Base-by-base conservation (phyloP, 306 rosid species). In the Delonix regia region DNA sequence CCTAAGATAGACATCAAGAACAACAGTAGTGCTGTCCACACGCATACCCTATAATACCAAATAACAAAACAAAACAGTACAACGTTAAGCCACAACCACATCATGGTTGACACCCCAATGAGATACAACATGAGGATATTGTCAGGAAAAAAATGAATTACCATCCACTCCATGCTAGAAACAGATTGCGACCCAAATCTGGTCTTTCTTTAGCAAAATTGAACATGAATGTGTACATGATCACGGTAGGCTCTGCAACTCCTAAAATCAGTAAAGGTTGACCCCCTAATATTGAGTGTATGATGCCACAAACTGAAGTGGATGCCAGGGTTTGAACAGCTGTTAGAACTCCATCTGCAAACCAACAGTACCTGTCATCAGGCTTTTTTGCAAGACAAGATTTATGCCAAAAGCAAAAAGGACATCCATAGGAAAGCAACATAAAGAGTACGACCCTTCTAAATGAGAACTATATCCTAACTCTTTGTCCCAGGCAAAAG, bases 11-110 rank as follows among this genome's bases (percentile, higher is more conserved):
- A 91, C 67, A 96, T 51, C 36, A 89, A 76, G 89, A 96, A 87
- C 76, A 96, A 91, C 84, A 96, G 70, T 47, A 84, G 66, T 56
- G 99, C 87, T 38, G 99, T 93, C 99, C 98, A 93, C 0, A 93
- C 99, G 63, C 99, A 96, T 63, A 96, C 94, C 99, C 99, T 95
- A 67, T 79, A 81, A 65, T 76, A 77, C 49, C 76, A 77, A 67
- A 74, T 30, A 1, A 62, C 1, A 44, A 34, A 72, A 55, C 24
- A 28, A 30, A 70, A 9, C 21, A 47, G 5, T 39, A 72, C 30
- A 69, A 24, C 21, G 53, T 69, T 82, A 64, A 73, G 77, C 22
- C 33, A 21, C n/a, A 64, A 73, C 21, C 25, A 16, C 19, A 52
- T 33, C 45, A 42, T 18, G 56, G 39, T 15, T 36, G 61, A 19